Percentiles rank a stretch among this genome's conserved stretches.
Evolutionary conservation across 208 protist genomes (phyloP).

Genomic region (Wallacemonas rigidus): DNA sequence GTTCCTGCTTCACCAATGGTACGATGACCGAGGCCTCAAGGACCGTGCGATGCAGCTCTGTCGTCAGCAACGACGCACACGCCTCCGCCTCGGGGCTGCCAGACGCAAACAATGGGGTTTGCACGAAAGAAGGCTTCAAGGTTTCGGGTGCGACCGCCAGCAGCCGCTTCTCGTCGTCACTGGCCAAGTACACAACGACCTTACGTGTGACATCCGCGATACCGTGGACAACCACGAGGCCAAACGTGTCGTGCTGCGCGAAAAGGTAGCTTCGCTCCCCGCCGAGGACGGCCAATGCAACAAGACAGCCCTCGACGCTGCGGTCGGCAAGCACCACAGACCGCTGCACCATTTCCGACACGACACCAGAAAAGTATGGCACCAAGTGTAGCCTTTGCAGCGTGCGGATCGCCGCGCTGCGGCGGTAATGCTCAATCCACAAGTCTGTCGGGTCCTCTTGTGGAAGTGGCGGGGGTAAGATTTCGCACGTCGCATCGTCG

Average conservation of each 20-base stretch:
- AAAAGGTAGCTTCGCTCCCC: conserved; percentile 81
- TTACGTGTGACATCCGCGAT: conserved; percentile 67
- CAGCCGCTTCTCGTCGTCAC: conserved; percentile 71
- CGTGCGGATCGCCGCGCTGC: conserved; percentile 64
- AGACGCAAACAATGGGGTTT: conserved; percentile 67
- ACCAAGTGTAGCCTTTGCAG: conserved; percentile 84
- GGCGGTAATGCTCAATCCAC: conserved; percentile 57
- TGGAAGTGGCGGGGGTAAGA: conserved; percentile 58
- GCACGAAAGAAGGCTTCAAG: conserved; percentile 83
- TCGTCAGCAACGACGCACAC: conserved; percentile 56
- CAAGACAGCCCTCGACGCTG: conserved; percentile 69
- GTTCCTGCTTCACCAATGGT: conserved; percentile 66
- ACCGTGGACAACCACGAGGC: conserved; percentile 76
- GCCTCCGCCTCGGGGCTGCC: conserved; percentile 42
- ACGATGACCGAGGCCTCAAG: conserved; percentile 64
- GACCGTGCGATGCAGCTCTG: conserved; percentile 57
- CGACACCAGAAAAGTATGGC: conserved; percentile 48
- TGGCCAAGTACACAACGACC: conserved; percentile 73
- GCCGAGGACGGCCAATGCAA: conserved; percentile 79
- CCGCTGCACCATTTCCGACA: conserved; percentile 78
- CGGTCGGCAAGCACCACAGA: conserved; percentile 58
- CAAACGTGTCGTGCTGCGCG: conserved; percentile 84
- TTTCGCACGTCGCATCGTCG: conserved; percentile 85
- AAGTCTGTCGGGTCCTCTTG: conserved; percentile 53
- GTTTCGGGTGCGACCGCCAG: conserved; percentile 58